A percentile compares a stretch with the other conserved stretches of the same genome.
phyloP scores from a whole-genome alignment of 2,329 filamentous ascomycete genomes.

The Achaetomium macrosporum region DNA sequence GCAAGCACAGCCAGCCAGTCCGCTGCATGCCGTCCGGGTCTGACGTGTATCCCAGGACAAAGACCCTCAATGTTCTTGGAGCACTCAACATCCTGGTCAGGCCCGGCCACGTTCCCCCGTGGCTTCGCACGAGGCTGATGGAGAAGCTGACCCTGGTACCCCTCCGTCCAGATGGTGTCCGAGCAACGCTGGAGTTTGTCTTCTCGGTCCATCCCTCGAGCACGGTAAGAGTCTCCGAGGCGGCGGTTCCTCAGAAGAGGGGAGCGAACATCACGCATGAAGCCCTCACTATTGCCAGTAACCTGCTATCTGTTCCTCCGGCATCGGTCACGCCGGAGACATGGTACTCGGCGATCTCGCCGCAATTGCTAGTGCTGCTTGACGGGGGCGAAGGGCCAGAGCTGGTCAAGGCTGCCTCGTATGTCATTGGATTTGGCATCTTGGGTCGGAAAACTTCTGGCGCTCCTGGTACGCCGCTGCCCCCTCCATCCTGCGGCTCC shows the following conservation, averaged over 20 bases:
- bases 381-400: constrained; percentile 55
- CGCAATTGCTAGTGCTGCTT: constrained; percentile 56
- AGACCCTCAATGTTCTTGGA: constrained; percentile 48
- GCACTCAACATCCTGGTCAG: constrained; percentile 59
- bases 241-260: constrained; percentile 44
- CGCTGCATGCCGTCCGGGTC: constrained; percentile 20
- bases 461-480: constrained; percentile 47
- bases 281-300: constrained; percentile 57
- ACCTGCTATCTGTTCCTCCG: constrained; percentile 56
- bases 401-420: constrained; percentile 52
- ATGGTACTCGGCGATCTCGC: constrained; percentile 57
- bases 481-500: not conserved
- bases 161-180: constrained; percentile 56
- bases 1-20: constrained; percentile 32
- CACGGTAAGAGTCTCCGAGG: constrained; percentile 36
- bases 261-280: constrained; percentile 63
- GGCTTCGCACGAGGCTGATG: constrained; percentile 54
- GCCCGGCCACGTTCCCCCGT: constrained; percentile 51
- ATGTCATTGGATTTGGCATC: constrained; percentile 61
- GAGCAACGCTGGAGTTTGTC: constrained; percentile 64
- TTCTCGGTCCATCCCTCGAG: constrained; percentile 60
- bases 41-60: constrained; percentile 36
- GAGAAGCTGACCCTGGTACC: constrained; percentile 55
- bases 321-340: constrained; percentile 44
- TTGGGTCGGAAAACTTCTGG: constrained; percentile 58